Percentiles rank a stretch among this genome's conserved stretches.
These are phyloP conservation scores for Aspergillus bombycis DNA, from an alignment of 2,329 filamentous ascomycete species.

Conservation along the genomic window DNA sequence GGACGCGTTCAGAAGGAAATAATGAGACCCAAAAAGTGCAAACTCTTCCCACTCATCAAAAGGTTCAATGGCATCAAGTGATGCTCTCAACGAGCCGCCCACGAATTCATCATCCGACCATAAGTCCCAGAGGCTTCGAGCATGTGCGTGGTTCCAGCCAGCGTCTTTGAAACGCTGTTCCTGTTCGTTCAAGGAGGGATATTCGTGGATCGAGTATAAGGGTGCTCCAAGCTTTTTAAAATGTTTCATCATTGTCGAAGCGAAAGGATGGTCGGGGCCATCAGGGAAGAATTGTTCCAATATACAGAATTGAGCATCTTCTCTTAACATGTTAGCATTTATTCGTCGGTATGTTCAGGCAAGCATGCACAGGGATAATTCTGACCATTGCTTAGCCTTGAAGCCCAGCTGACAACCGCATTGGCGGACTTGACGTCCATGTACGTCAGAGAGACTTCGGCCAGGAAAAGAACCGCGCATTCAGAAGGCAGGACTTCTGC, in stretches of 20 bases:
- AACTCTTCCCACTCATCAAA: constrained; percentile 99
- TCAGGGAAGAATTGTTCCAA: constrained; percentile 85
- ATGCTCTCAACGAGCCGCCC: constrained; percentile 58
- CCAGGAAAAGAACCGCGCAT: constrained; percentile 74
- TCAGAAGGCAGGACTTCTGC: constrained; percentile 60
- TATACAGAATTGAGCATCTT: constrained; percentile 75
- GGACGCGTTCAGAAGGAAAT: constrained; percentile 73
- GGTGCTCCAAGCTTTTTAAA: constrained; percentile 80
- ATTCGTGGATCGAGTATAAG: constrained; percentile 72
- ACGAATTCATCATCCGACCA: constrained; percentile 76
- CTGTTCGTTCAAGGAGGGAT: constrained; percentile 70
- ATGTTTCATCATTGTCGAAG: constrained; percentile 79
- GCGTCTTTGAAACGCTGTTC: constrained; percentile 65
- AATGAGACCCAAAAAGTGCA: constrained; percentile 80
- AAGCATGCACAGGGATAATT: background rate
- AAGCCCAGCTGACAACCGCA: constrained; percentile 76
- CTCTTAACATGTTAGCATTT: constrained; percentile 10
- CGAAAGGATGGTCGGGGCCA: constrained; percentile 78
- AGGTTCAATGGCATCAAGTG: constrained; percentile 72
- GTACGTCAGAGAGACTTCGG: constrained; percentile 89
- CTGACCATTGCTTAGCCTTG: constrained; percentile 68
- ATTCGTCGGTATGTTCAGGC: background rate
- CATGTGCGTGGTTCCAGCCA: constrained; percentile 68
- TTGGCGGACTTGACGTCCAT: constrained; percentile 78
- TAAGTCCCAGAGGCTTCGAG: constrained; percentile 76